phyloP scores from a whole-genome alignment of 345 rosid genomes.

The Eucalyptus pauciflora region DNA sequence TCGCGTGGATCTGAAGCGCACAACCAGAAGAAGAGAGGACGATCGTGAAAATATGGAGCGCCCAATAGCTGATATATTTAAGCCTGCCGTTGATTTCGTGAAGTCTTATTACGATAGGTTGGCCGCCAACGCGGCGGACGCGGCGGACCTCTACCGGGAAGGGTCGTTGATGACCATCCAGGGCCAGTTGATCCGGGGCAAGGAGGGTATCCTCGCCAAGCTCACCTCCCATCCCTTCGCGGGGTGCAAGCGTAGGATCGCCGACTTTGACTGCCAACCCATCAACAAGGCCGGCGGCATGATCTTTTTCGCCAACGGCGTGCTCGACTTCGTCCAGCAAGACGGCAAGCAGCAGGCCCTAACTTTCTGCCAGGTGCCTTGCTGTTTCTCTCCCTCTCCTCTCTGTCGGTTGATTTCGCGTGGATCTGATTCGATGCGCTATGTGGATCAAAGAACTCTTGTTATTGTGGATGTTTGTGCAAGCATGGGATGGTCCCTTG shows the following conservation, averaged over 20 bases:
- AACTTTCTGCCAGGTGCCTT: slow-evolving; percentile 25
- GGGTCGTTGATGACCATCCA: no score
- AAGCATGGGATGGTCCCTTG: neutral
- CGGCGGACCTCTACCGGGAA: no score
- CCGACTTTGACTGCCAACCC: slow-evolving; percentile 27
- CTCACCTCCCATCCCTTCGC: slow-evolving; percentile 46
- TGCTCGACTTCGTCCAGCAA: no score
- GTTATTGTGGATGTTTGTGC: neutral
- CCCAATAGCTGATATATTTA: no score
- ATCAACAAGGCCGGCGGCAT: slow-evolving; percentile 21
- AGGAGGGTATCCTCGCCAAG: slow-evolving; percentile 64
- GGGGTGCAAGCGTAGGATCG: slow-evolving; percentile 21
- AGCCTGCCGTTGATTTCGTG: no score
- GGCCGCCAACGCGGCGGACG: no score
- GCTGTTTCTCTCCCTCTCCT: neutral
- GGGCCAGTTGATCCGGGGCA: slow-evolving; percentile 37
- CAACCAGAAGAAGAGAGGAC: no score
- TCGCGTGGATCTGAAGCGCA: no score
- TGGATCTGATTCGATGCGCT: neutral
- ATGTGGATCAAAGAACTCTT: no score
- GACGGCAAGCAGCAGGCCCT: slow-evolving; percentile 30
- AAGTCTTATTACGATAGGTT: no score
- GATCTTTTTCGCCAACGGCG: slow-evolving; percentile 36
- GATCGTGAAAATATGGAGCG: no score
- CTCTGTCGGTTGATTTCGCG: neutral